Base-by-base conservation (phyloP, 140 eudicot species). In the Stevia rebaudiana region DNA sequence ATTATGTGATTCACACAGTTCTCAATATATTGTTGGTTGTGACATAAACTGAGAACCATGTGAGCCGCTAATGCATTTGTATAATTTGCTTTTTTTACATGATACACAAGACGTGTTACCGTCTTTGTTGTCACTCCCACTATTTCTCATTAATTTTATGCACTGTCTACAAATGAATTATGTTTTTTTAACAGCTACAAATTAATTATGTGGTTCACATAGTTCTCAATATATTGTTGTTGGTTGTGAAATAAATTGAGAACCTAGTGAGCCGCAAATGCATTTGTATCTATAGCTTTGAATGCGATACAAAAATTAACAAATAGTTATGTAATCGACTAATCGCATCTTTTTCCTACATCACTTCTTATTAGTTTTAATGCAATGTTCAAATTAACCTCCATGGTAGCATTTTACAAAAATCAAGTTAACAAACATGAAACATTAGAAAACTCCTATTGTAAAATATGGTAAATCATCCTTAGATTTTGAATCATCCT, bases 311-410 rank as follows among this genome's bases (percentile, higher is more conserved):
- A 33, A 6, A 33, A 33, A n/a, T n/a, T n/a, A n/a, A n/a, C n/a
- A n/a, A 0, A 33, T 8, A 2, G 37, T 5, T 33, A 33, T 33
- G 37, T 33, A 33, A 33, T 8, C 37, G 6, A 6, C 37, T 33
- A 33, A 33, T 8, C 37, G 6, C 37, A 6, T 33, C 37, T 33
- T 0, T 33, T 33, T 5, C 37, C 8, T 1, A 4, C 33, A 2
- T 1, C 33, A 28, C 33, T 28, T 28, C 33, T 4, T 28, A 28
- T 1, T 28, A 28, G 33, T 28, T 28, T 28, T 28, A 28, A 28
- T 28, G 33, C 33, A 28, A 36, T 44, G 68, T 44, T 58, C 75
- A 70, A 22, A 31, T 58, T 33, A 58, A 59, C 21, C 75, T 13
- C 41, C 44, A 44, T 57, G 50, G 21, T 21, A 48, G 36, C 40